Evolutionary conservation across 1,284 basidiomycete species (phyloP).

Genomic region (Puccinia novopanici): DNA sequence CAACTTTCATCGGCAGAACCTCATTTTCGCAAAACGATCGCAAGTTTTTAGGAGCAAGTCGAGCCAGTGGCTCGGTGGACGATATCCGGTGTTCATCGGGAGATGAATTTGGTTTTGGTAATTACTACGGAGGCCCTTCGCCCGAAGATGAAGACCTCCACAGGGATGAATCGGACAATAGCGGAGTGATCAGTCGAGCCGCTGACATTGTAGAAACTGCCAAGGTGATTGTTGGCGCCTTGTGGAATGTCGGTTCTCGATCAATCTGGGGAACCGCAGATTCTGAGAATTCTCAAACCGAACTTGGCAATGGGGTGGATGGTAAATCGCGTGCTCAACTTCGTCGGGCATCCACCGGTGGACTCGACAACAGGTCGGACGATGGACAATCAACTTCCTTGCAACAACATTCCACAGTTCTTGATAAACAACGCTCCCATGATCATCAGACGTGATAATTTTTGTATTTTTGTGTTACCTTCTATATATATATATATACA

Average conservation of each 20-base stretch:
- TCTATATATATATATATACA: too few relatives aligned
- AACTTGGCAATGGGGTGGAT: background rate
- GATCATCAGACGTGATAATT: background rate
- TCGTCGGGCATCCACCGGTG: slow-evolving; percentile 31
- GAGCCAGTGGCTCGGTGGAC: slow-evolving; percentile 23
- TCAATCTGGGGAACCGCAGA: slow-evolving; percentile 30
- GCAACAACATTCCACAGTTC: background rate
- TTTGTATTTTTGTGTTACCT: slow-evolving; percentile 15
- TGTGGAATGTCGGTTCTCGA: slow-evolving; percentile 48
- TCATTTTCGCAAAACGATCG: slow-evolving; percentile 28
- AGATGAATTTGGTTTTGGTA: slow-evolving; percentile 53
- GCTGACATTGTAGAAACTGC: slow-evolving; percentile 55
- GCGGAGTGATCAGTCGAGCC: slow-evolving; percentile 52
- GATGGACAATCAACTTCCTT: too few relatives aligned
- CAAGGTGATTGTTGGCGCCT: slow-evolving; percentile 54
- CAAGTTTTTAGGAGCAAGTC: slow-evolving; percentile 6
- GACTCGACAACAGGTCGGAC: slow-evolving; percentile 23
- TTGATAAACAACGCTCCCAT: slow-evolving; percentile 5
- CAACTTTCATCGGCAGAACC: slow-evolving; percentile 27
- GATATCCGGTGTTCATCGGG: slow-evolving; percentile 33
- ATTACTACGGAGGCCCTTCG: slow-evolving; percentile 52
- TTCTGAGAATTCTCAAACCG: background rate
- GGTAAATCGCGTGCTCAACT: background rate
- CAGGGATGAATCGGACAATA: slow-evolving; percentile 15
- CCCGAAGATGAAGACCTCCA: slow-evolving; percentile 36